Percentiles rank a stretch among this genome's conserved stretches.
phyloP scores from a whole-genome alignment of 2,329 filamentous ascomycete genomes.

The Alternaria postmessia region DNA sequence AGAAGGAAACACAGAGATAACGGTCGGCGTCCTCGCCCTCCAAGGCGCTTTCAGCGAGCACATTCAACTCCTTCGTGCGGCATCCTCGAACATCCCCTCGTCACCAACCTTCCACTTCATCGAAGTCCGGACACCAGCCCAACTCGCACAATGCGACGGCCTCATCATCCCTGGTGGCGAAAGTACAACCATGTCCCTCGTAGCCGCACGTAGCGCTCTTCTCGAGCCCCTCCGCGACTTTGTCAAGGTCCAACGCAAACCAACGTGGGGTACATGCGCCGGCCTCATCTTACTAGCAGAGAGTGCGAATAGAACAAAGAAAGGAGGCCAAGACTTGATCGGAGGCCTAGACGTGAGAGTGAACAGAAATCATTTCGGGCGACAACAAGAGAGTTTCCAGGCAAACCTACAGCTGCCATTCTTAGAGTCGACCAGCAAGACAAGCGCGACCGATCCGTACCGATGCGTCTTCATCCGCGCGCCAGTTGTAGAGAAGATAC shows the following conservation, averaged over 20 bases:
- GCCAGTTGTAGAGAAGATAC: conserved; percentile 85
- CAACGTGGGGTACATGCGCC: conserved; percentile 95
- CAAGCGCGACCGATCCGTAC: conserved; percentile 63
- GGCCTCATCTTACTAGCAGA: conserved; percentile 91
- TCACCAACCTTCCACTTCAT: conserved; percentile 61
- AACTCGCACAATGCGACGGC: conserved; percentile 78
- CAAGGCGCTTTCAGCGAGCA: conserved; percentile 96
- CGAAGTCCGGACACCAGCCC: conserved; percentile 78
- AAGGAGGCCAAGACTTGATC: conserved; percentile 90
- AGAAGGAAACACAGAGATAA: conserved; percentile 46
- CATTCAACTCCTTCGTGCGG: conserved; percentile 75
- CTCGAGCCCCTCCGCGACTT: conserved; percentile 87
- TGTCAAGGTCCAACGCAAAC: conserved; percentile 84
- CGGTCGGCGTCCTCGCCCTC: conserved; percentile 73
- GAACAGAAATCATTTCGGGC: conserved; percentile 92
- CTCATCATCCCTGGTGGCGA: conserved; percentile 94
- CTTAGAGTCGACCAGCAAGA: conserved; percentile 53
- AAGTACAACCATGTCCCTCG: conserved; percentile 90
- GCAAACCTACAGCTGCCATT: conserved; percentile 77
- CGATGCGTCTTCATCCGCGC: conserved; percentile 92
- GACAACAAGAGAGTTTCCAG: conserved; percentile 92
- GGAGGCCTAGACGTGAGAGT: conserved; percentile 91
- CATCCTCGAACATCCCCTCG: conserved; percentile 61
- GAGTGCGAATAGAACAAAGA: conserved; percentile 85
- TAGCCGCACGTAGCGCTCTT: conserved; percentile 81